Base-by-base conservation (phyloP, 441 rosid species). In the Manihot esculenta region DNA sequence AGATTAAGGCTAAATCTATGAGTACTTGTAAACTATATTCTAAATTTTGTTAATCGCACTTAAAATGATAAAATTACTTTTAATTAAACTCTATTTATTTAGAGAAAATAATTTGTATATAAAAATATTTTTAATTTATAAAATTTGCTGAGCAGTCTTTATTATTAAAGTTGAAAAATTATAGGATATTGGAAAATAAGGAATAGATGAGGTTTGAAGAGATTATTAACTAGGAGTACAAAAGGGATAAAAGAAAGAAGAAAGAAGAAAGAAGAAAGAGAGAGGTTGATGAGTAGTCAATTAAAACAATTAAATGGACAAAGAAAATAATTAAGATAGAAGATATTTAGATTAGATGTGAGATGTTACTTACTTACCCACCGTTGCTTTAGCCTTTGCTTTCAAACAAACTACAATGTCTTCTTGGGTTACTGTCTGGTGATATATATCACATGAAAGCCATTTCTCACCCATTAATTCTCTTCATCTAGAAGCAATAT, bases 311-410 rank as follows among this genome's bases (percentile, higher is more conserved):
- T 7, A 49, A 3, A 67, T 12, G 47, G 33, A 55, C 50, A 26
- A 55, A 71, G n/a, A n/a, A n/a, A n/a, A n/a, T n/a, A 4, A 3
- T 5, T 45, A 51, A 47, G 23, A 33, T 26, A 30, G 18, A 1
- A 30, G 1, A 4, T 30, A 30, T 30, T 30, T 11, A 27, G 23
- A 61, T 7, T 1, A 12, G 23, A 66, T 73, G 74, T 72, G 70
- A n/a, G n/a, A n/a, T n/a, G n/a, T n/a, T n/a, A n/a, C n/a, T 67
- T 65, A 58, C 77, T 62, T 70, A 81, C 79, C 86, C 87, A 83
- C 79, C 77, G 86, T 80, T 71, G 73, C 80, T 81, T 78, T 81
- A 78, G 57, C 82, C 87, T 79, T 85, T 50, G 82, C 86, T 85
- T 90, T 81, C 84, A 83, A 84, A 80, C 77, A 79, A 72, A 64